Conservation (phyloP, 2,329 filamentous ascomycete genomes). For the Moelleriella libera region DNA sequence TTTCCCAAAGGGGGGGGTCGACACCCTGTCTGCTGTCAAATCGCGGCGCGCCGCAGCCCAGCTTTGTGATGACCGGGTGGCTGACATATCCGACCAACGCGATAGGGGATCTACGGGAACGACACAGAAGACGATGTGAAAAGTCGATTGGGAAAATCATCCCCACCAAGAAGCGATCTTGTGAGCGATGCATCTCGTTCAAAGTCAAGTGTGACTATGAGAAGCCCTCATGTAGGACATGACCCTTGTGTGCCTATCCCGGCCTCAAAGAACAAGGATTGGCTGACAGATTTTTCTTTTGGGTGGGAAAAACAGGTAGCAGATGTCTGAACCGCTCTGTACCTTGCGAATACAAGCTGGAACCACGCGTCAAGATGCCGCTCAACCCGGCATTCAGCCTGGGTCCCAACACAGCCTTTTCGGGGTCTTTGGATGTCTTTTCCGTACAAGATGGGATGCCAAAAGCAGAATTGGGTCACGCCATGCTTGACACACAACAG, state of each 20-base stretch:
- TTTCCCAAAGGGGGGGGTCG: too few species aligned
- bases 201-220: conserved; percentile 6
- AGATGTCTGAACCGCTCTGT: conserved; percentile 4
- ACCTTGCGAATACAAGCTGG: conserved; percentile 4
- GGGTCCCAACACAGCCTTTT: conserved; percentile 2
- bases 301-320: too few species aligned
- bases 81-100: not conserved
- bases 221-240: conserved; percentile 4
- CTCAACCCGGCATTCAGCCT: conserved; percentile 5
- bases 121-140: conserved; percentile 4
- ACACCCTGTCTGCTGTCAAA: too few species aligned
- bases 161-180: conserved; percentile 6
- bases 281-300: not conserved
- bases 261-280: too few species aligned
- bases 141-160: conserved; percentile 6
- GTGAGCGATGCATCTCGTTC: conserved; percentile 6
- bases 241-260: too few species aligned
- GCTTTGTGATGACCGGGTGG: not conserved
- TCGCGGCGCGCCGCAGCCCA: too few species aligned
- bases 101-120: conserved; percentile 4
- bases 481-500: not conserved
- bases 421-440: conserved; percentile 4
- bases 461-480: not conserved
- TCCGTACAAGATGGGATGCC: conserved; percentile 1
- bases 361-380: conserved; percentile 5